Evolutionary conservation across 2,329 filamentous ascomycete genomes (phyloP), one percentile per base, ranked within the genome.

Genomic region (Fusarium sp.): DNA sequence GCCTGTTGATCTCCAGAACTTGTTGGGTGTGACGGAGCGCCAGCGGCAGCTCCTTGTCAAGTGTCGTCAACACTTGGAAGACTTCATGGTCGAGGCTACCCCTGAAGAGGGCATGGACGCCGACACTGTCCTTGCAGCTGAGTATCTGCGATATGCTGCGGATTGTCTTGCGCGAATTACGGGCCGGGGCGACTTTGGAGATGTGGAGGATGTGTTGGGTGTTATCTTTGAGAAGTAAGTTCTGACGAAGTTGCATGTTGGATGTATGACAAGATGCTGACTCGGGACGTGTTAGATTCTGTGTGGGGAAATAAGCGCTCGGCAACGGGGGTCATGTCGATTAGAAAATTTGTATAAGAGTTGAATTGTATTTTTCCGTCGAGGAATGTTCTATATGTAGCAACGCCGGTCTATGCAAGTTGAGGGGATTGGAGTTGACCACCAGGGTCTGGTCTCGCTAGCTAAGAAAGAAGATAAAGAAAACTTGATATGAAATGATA

Each of bases 201-300:
- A 98, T 79, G 93, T 98, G 18, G 95, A 99, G 78, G 96, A 98
- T 77, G 93, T 99, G 10, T 82, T 99, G 43, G 96, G 96, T 1
- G 94, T 99, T 23, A 94, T 99, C 6, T 99, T 99, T 82, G 95
- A 98, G 79, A 98, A 97, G 93, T 97, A 82, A 84, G 88, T 88
- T 62, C 52, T 65, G 43, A 58, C 56, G 18, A 26, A 24, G 28
- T 24, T 55, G 18, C 21, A 26, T 59, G 29, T 15, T n/a, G 23
- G 48, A 39, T 57, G 43, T 54, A 24, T 35, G 47, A 43, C 43
- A 54, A 53, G 31, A 62, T 65, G 57, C 69, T 74, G 65, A 73
- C 67, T 48, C 31, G 46, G 49, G 41, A 50, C 47, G 52, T 54
- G 43, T 24, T 69, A 84, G 82, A 56, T 84, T 85, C 52, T 84